A percentile compares a stretch with the other conserved stretches of the same genome.
phyloP scores from a whole-genome alignment of 2,329 filamentous ascomycete genomes.

The Fusarium sambucinum region DNA sequence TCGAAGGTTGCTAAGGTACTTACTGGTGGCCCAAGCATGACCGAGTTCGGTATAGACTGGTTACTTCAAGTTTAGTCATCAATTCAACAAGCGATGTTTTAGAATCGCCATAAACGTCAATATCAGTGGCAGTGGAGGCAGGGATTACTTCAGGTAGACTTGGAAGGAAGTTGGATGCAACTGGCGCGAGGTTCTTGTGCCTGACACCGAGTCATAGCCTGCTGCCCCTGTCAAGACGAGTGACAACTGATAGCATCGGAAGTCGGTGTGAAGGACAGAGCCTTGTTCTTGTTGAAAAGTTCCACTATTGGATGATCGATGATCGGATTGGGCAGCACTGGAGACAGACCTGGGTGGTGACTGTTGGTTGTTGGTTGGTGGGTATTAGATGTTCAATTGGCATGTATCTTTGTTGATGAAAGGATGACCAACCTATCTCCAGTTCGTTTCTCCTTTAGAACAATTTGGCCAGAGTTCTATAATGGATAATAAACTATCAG shows the following conservation, averaged over 20 bases:
- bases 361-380: too few relatives aligned
- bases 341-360: not conserved
- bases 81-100: not conserved
- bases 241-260: not conserved
- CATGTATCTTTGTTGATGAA: too few relatives aligned
- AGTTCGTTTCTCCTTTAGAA: too few relatives aligned
- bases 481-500: too few relatives aligned
- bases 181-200: not conserved
- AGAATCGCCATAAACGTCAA: not conserved
- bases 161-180: not conserved
- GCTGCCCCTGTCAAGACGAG: not conserved
- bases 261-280: accelerated
- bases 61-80: not conserved
- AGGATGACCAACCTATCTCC: too few relatives aligned
- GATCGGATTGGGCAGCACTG: not conserved
- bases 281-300: not conserved
- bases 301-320: not conserved
- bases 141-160: not conserved
- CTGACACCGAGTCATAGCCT: not conserved
- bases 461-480: too few relatives aligned
- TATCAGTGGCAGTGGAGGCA: not conserved
- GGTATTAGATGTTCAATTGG: too few relatives aligned
- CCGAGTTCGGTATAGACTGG: slow-evolving; percentile 8
- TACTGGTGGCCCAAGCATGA: not conserved
- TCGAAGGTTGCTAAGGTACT: too few relatives aligned